A percentile compares a stretch with the other conserved stretches of the same genome.
Conservation (phyloP, 1,139 yeast species). For the Waltiozyma sp. region DNA sequence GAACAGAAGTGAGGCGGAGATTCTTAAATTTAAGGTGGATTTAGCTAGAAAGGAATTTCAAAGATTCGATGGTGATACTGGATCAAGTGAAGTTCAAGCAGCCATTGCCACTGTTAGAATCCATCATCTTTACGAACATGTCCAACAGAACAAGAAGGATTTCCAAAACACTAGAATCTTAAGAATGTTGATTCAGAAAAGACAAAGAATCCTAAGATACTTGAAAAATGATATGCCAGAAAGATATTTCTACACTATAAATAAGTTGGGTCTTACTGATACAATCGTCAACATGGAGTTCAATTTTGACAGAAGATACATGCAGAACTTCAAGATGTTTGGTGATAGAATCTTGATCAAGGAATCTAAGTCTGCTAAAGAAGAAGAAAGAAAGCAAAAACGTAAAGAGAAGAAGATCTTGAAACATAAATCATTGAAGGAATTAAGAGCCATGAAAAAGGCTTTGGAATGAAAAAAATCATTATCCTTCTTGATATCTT, state of each 20-base stretch:
- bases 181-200: slow-evolving; percentile 76
- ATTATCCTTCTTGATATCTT: too few relatives aligned
- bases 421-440: slow-evolving; percentile 16
- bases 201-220: slow-evolving; percentile 76
- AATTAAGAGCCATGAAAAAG: slow-evolving; percentile 16
- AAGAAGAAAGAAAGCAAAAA: slow-evolving; percentile 29
- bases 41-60: slow-evolving; percentile 72
- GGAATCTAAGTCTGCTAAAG: slow-evolving; percentile 32
- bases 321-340: slow-evolving; percentile 76
- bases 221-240: slow-evolving; percentile 71
- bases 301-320: slow-evolving; percentile 72
- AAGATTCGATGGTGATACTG: slow-evolving; percentile 83
- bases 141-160: slow-evolving; percentile 67
- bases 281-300: slow-evolving; percentile 70
- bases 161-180: slow-evolving; percentile 54
- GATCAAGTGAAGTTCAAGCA: slow-evolving; percentile 92
- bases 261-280: slow-evolving; percentile 81
- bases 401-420: slow-evolving; percentile 29
- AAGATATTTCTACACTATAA: slow-evolving; percentile 75
- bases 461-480: slow-evolving; percentile 8
- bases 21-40: slow-evolving; percentile 44
- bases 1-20: slow-evolving; percentile 55
- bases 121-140: slow-evolving; percentile 67
- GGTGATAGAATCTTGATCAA: slow-evolving; percentile 27
- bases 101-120: slow-evolving; percentile 79